Conservation (phyloP, 2,329 filamentous ascomycete species). For the Ascochyta koolunga region DNA sequence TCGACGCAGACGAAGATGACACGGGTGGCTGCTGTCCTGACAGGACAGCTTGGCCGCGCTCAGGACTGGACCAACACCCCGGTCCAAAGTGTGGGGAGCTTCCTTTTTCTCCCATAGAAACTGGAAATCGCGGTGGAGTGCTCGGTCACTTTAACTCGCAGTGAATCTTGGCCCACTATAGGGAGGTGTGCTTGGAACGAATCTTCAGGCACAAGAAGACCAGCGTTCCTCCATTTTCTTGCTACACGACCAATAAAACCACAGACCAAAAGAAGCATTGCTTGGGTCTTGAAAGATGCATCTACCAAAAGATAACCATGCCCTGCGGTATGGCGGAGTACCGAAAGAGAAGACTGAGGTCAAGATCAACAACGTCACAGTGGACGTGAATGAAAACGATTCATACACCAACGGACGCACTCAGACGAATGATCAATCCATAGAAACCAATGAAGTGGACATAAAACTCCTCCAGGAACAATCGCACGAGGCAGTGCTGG, state of each 20-base stretch:
- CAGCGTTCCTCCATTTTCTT: constrained; percentile 8
- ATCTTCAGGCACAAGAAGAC: constrained; percentile 13
- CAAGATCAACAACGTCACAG: constrained; percentile 20
- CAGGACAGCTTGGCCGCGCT: constrained; percentile 11
- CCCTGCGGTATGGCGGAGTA: constrained; percentile 22
- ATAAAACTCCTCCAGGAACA: constrained; percentile 19
- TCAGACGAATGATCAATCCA: constrained; percentile 3
- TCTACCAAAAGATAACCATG: constrained; percentile 26
- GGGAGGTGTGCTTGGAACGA: constrained; percentile 24
- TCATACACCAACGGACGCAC: constrained; percentile 3
- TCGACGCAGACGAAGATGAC: constrained; percentile 24
- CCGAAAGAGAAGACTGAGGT: constrained; percentile 21
- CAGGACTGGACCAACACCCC: constrained; percentile 20
- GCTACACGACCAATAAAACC: neutral
- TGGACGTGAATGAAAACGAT: constrained; percentile 11
- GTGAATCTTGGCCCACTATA: constrained; percentile 32
- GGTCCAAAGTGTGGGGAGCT: constrained; percentile 21
- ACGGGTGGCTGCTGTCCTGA: constrained; percentile 23
- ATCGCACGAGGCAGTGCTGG: constrained; percentile 21
- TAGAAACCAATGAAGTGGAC: constrained; percentile 23
- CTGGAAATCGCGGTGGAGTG: constrained; percentile 18
- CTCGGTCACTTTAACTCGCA: constrained; percentile 15
- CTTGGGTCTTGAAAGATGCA: constrained; percentile 23
- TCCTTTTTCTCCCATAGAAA: constrained; percentile 18
- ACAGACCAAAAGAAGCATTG: neutral